phyloP scores from a whole-genome alignment of 176 grass and related monocot genomes.

The Aegilops tauschii region DNA sequence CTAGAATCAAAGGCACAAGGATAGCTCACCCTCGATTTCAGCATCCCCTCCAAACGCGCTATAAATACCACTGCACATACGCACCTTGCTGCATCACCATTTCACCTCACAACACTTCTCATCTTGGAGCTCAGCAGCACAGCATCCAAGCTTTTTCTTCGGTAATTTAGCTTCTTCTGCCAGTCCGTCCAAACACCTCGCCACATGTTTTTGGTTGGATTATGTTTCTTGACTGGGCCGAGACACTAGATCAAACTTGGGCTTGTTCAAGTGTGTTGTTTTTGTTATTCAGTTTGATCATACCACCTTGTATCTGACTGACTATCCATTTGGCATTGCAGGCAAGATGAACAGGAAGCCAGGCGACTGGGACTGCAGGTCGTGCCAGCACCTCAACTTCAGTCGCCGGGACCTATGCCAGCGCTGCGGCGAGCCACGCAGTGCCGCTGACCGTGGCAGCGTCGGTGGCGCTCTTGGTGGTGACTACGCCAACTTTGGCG shows the following conservation, averaged over 20 bases:
- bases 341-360: constrained; percentile 97
- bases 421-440: constrained; percentile 70
- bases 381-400: constrained; percentile 99
- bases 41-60: constrained; percentile 38
- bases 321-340: constrained; percentile 20
- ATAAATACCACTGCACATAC: constrained; percentile 55
- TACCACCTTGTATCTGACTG: background rate
- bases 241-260: background rate
- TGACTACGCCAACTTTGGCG: constrained; percentile 67
- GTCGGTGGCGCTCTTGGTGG: constrained; percentile 34
- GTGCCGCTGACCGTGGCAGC: constrained; percentile 47
- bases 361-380: constrained; percentile 97
- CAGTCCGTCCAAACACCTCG: background rate
- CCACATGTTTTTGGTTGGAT: constrained; percentile 2
- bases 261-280: background rate
- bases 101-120: constrained; percentile 5
- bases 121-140: constrained; percentile 23
- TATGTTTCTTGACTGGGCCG: constrained; percentile 13
- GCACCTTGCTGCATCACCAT: constrained; percentile 46
- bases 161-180: constrained; percentile 34
- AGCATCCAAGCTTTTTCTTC: constrained; percentile 11
- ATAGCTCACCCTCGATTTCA: constrained; percentile 46
- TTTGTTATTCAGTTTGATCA: background rate
- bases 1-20: constrained; percentile 48
- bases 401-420: constrained; percentile 86